Percentiles rank a stretch among this genome's conserved stretches.
Conservation (phyloP, 441 rosid species). For the Erysimum pusillum region DNA sequence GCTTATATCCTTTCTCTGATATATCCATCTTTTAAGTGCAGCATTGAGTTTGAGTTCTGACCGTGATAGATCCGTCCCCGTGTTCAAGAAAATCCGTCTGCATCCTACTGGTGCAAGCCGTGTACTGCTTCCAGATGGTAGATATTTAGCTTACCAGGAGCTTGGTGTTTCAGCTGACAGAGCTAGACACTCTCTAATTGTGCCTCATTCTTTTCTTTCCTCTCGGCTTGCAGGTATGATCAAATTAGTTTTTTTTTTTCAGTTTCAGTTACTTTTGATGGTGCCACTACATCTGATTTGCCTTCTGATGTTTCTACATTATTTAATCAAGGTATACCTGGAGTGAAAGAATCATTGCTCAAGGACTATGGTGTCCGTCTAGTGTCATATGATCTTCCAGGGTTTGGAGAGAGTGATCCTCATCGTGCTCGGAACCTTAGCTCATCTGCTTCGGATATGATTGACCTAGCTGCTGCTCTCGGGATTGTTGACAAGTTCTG, state of each 20-base stretch:
- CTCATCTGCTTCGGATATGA: conserved; percentile 72
- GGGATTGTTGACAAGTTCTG: conserved; percentile 65
- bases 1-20: conserved; percentile 53
- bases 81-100: conserved; percentile 62
- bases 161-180: conserved; percentile 76
- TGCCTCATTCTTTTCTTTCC: conserved; percentile 87
- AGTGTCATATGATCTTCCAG: conserved; percentile 80
- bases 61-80: conserved; percentile 49
- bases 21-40: conserved; percentile 53
- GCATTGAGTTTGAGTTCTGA: conserved; percentile 62
- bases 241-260: conserved; percentile 8
- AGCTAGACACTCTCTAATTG: conserved; percentile 81
- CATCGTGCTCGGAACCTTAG: conserved; percentile 70
- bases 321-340: conserved; percentile 70
- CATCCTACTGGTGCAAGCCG: conserved; percentile 82
- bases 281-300: conserved; percentile 11
- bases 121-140: conserved; percentile 86
- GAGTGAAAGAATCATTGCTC: conserved; percentile 73
- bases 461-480: conserved; percentile 60
- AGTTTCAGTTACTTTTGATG: conserved; percentile 9
- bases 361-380: conserved; percentile 75
- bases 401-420: conserved; percentile 86
- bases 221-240: conserved; percentile 87
- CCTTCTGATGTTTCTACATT: conserved; percentile 28
- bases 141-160: conserved; percentile 79